A percentile compares a stretch with the other conserved stretches of the same genome.
phyloP scores from a whole-genome alignment of 257 asterid species.

The Solanum medicagineum region DNA sequence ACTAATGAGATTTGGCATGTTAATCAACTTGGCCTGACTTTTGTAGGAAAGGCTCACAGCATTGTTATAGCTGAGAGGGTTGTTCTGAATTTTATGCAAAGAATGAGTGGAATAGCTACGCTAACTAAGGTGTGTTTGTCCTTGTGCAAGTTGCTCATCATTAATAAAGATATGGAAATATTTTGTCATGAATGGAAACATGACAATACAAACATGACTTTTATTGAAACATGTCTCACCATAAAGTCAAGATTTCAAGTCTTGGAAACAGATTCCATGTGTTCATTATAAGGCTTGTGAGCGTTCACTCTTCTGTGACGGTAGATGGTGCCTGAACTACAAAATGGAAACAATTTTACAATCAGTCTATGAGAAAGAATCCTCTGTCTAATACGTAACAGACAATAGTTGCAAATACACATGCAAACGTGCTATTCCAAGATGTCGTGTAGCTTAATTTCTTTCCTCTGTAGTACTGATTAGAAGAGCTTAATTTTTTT shows the following conservation, averaged over 20 bases:
- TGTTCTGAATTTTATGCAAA: conserved; percentile 96
- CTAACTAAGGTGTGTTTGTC: conserved; percentile 58
- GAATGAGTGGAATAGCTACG: conserved; percentile 99
- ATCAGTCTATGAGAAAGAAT: background rate
- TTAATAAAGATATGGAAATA: background rate
- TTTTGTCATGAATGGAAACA: background rate
- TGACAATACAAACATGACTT: no score
- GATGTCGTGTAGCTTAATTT: background rate
- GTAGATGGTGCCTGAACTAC: background rate
- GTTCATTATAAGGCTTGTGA: background rate
- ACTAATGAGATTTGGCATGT: background rate
- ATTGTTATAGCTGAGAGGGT: conserved; percentile 92
- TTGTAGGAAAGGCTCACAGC: conserved; percentile 78
- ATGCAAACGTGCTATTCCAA: background rate
- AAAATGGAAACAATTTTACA: background rate
- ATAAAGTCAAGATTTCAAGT: background rate
- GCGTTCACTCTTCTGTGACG: background rate
- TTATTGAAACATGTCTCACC: background rate
- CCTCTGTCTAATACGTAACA: background rate
- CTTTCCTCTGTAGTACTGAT: background rate
- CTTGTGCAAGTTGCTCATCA: background rate
- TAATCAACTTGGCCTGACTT: background rate
- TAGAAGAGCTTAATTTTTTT: background rate
- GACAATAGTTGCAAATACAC: background rate
- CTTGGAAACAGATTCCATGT: background rate